These are phyloP conservation scores for Geoglossum cookeanum DNA, from an alignment of 2,329 filamentous ascomycete species.

Conservation along the genomic window DNA sequence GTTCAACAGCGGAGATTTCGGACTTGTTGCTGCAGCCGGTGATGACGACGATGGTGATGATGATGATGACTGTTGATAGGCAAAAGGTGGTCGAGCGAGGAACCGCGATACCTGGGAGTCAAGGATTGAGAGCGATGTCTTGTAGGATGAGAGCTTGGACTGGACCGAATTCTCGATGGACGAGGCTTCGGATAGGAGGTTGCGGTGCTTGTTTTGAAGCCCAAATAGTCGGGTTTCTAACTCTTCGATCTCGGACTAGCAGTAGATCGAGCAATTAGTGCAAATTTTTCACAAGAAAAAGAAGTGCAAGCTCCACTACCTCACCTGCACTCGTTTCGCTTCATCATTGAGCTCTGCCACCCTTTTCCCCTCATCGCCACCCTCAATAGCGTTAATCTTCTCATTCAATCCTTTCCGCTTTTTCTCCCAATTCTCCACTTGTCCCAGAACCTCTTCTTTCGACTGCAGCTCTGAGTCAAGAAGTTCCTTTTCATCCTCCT, in stretches of 20 bases:
- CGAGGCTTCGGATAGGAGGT: slow-evolving; percentile 31
- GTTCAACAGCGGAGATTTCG: slow-evolving; percentile 2
- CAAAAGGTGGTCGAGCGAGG: slow-evolving; percentile 27
- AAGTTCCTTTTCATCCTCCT: slow-evolving; percentile 34
- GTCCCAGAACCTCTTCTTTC: slow-evolving; percentile 27
- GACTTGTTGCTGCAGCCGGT: slow-evolving; percentile 2
- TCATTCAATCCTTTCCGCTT: slow-evolving; percentile 31
- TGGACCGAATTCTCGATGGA: slow-evolving; percentile 37
- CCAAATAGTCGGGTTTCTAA: slow-evolving; percentile 35
- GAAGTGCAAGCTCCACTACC: not conserved
- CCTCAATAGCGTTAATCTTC: slow-evolving; percentile 30
- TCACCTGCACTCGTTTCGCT: slow-evolving; percentile 28
- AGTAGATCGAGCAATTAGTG: not conserved
- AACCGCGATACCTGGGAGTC: slow-evolving; percentile 35
- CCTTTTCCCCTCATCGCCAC: slow-evolving; percentile 24
- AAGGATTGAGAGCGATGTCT: slow-evolving; percentile 32
- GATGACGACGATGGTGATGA: no score
- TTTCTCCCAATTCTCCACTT: slow-evolving; percentile 30
- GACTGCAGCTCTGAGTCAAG: slow-evolving; percentile 27
- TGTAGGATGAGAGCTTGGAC: slow-evolving; percentile 39
- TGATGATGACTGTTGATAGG: slow-evolving; percentile 5
- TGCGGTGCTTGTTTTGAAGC: slow-evolving; percentile 34
- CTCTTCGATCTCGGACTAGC: slow-evolving; percentile 30
- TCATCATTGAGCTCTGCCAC: slow-evolving; percentile 25
- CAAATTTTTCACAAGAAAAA: not conserved